Evolutionary conservation across 805 yeast species (phyloP).

Genomic region (Ogataea sp.): DNA sequence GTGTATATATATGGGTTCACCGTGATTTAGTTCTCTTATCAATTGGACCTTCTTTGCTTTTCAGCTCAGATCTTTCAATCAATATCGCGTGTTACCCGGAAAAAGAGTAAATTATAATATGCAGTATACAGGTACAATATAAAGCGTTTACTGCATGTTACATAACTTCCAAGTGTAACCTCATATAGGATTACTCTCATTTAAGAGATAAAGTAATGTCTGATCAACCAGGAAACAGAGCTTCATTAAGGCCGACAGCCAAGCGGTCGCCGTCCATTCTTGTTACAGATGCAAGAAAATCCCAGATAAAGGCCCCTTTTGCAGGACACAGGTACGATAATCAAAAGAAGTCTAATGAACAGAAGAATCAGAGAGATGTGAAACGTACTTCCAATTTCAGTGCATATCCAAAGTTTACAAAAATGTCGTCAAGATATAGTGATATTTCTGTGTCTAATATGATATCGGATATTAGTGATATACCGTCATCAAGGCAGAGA

Average conservation of each 20-base stretch:
- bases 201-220: neutral
- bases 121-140: too few species aligned
- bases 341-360: neutral
- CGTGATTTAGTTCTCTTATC: too few species aligned
- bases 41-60: too few species aligned
- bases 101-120: too few species aligned
- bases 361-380: neutral
- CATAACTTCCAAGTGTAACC: too few species aligned
- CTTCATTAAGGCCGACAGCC: conserved; percentile 34
- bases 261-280: conserved; percentile 88
- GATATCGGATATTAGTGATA: conserved; percentile 71
- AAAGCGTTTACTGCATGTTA: too few species aligned
- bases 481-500: conserved; percentile 63
- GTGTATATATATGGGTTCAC: too few species aligned
- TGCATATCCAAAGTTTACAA: neutral
- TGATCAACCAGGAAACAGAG: neutral
- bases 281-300: conserved; percentile 79
- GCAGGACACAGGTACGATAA: conserved; percentile 51
- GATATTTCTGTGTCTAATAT: conserved; percentile 77
- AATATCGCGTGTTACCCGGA: too few species aligned
- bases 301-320: conserved; percentile 58
- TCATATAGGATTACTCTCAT: too few species aligned
- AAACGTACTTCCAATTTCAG: neutral
- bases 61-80: too few species aligned
- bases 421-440: conserved; percentile 39